Conservation (phyloP, 148 eudicot species). For the Nyssa sinensis region DNA sequence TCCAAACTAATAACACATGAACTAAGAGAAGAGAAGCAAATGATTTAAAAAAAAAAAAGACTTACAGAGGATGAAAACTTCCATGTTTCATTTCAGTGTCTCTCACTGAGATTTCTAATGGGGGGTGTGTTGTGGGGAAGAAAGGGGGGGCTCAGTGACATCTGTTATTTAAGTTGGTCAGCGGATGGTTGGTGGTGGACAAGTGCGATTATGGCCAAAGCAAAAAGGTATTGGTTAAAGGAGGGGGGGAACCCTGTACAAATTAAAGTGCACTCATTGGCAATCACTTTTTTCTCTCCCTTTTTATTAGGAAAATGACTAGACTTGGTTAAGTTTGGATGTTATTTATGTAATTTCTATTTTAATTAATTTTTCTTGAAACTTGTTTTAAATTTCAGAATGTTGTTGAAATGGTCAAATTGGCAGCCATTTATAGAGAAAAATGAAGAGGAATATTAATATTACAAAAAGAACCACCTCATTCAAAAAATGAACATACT, state of each 20-base stretch:
- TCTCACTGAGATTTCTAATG: slow-evolving; percentile 15
- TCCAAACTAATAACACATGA: neutral
- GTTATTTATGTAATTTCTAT: no score
- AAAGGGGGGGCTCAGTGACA: slow-evolving; percentile 21
- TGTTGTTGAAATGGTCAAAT: no score
- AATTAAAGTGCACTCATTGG: slow-evolving; percentile 54
- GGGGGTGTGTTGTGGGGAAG: slow-evolving; percentile 44
- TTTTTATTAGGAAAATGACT: no score
- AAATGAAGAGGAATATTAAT: no score
- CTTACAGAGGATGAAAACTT: slow-evolving; percentile 11
- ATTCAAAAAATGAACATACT: no score
- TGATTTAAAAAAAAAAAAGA: neutral
- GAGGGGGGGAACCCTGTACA: slow-evolving; percentile 68
- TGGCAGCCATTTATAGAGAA: no score
- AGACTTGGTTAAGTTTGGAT: no score
- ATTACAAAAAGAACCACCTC: no score
- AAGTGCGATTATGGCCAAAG: slow-evolving; percentile 40
- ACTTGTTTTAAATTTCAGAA: no score
- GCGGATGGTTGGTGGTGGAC: slow-evolving; percentile 47
- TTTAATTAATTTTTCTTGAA: no score
- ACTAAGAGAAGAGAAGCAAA: neutral
- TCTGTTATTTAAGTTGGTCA: slow-evolving; percentile 34
- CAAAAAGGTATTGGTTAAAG: slow-evolving; percentile 35
- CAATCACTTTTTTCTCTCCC: slow-evolving; percentile 17
- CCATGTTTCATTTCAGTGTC: neutral